Conservation (phyloP, 129 eudicot genomes). For the Heracleum sosnowskyi region DNA sequence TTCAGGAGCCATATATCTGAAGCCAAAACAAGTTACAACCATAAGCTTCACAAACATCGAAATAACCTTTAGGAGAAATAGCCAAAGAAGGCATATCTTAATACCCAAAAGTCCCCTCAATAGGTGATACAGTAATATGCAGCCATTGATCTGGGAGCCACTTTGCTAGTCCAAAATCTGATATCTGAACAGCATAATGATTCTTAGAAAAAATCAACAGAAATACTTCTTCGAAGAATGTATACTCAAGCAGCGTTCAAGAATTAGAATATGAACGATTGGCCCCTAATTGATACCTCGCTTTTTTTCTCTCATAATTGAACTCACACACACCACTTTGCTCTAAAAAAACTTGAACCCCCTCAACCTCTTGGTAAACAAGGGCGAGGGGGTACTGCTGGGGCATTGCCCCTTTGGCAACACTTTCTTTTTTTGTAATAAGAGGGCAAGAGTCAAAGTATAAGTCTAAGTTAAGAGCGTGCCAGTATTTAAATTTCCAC, state of each 20-base stretch:
- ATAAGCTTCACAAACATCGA: neutral
- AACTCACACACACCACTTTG: neutral
- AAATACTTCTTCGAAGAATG: neutral
- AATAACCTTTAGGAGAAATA: neutral
- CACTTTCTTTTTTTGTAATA: neutral
- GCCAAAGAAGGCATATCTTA: neutral
- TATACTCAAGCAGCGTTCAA: neutral
- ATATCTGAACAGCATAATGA: slow-evolving; percentile 47
- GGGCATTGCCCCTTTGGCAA: neutral
- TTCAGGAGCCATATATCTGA: slow-evolving; percentile 94
- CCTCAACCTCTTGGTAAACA: no score
- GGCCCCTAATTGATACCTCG: neutral
- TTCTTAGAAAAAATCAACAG: neutral
- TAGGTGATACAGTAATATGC: slow-evolving; percentile 81
- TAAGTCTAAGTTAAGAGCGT: neutral
- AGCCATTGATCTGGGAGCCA: slow-evolving; percentile 95
- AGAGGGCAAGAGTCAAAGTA: neutral
- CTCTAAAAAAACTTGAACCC: no score
- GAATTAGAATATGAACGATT: no score
- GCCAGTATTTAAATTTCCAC: neutral
- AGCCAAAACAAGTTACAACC: neutral
- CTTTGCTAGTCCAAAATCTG: slow-evolving; percentile 96
- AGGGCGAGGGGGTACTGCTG: neutral
- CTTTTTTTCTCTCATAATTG: no score
- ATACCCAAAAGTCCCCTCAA: slow-evolving; percentile 96